Conservation (phyloP, 148 eudicot genomes). For the Amaranthus hypochondriacus region DNA sequence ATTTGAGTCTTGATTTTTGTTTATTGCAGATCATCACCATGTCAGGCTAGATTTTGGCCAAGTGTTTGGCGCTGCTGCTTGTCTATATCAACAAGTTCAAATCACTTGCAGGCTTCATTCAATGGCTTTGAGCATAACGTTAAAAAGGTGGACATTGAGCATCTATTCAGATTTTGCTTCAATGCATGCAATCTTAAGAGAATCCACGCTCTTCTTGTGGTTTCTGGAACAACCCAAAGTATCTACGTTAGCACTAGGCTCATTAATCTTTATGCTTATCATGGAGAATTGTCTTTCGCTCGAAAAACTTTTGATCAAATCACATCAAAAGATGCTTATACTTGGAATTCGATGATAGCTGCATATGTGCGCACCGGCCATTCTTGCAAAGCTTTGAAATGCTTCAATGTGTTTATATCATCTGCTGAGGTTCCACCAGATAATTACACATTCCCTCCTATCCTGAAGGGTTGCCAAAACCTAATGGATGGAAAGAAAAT, state of each 20-base stretch:
- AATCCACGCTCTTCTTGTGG: constrained; percentile 57
- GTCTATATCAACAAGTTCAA: constrained; percentile 29
- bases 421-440: constrained; percentile 52
- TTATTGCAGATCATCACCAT: constrained; percentile 32
- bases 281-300: constrained; percentile 47
- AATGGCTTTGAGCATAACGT: constrained; percentile 25
- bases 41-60: constrained; percentile 23
- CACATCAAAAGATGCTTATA: constrained; percentile 45
- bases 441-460: constrained; percentile 66
- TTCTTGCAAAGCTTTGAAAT: constrained; percentile 42
- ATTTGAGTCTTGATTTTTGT: constrained; percentile 1
- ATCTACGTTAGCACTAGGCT: constrained; percentile 50
- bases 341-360: constrained; percentile 78
- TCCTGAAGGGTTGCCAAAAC: constrained; percentile 57
- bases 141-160: constrained; percentile 44
- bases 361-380: constrained; percentile 51
- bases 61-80: constrained; percentile 20
- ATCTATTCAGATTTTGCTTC: constrained; percentile 40
- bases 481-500: constrained; percentile 45
- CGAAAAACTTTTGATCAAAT: constrained; percentile 43
- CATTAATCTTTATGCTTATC: constrained; percentile 54
- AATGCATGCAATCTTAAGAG: constrained; percentile 30
- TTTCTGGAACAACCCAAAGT: constrained; percentile 50
- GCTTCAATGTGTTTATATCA: constrained; percentile 42
- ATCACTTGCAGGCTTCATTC: constrained; percentile 18